Evolutionary conservation across 148 eudicot species (phyloP), one percentile per base, ranked within the genome.

Genomic region (Polygonum aviculare): DNA sequence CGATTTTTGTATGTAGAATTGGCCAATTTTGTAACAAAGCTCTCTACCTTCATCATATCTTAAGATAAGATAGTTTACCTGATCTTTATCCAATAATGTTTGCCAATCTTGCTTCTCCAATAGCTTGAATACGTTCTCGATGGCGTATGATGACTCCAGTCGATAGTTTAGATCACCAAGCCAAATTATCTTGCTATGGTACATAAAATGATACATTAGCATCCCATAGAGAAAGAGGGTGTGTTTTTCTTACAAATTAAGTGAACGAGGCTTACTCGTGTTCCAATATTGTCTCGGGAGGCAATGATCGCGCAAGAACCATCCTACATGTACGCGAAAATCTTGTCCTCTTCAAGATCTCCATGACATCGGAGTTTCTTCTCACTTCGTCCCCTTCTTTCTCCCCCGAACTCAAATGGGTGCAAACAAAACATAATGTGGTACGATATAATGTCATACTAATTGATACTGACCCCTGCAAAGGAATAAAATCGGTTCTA

Each of bases 121-220:
- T 31, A 86, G 85, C 73, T 90, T 86, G 54, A 69, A 55, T 0
- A 83, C 80, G 48, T 86, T 86, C 4, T 40, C 80, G 38, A 81
- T 77, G 21, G 80, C 22, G 62, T 6, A 7, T 44, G 39, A n/a
- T 21, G 60, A 75, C 52, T 83, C 82, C 1, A 90, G 80, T 12
- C 94, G 85, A 78, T 90, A 90, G 72, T 90, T 90, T 65, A 90
- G 70, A 78, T 90, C 94, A 14, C 94, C 94, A 3, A 90, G 88
- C 94, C 94, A 90, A 75, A 90, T 85, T 57, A 90, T 70, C 78
- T 85, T 86, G 65, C 93, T 90, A 9, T 11, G 36, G 21, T 48
- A 74, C 4, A 74, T 11, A 54, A 74, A 5, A 72, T 0, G 0
- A 1, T 10, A 74, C 4, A 7, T 40, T 39, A 51, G 41, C 8